Evolutionary conservation across 2,329 filamentous ascomycete genomes (phyloP), one percentile per base, ranked within the genome.

Genomic region (Ophiognomonia clavigignenti-juglandacearum): DNA sequence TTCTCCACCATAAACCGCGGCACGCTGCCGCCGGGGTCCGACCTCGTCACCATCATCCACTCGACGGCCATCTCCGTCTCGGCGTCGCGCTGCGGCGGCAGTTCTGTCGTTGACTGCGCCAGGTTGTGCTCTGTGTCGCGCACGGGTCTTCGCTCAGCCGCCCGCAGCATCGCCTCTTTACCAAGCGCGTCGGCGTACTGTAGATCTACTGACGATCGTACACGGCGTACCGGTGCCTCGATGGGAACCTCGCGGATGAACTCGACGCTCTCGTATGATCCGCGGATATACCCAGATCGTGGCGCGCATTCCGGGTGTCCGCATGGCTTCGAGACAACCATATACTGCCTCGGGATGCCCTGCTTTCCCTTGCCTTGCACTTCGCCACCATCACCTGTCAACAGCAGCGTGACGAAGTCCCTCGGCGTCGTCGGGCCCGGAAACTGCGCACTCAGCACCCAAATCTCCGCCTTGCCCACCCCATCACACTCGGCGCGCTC

Each of bases 11-110:
- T 83, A 67, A 93, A 95, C 13, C 87, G 78, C 1, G 90, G 90
- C 16, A 96, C 90, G 50, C 82, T 92, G 43, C 90, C 90, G 10
- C 90, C 90, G 3, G 90, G 89, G 57, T 96, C 89, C 62, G 86
- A 92, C 40, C 90, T 77, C 1, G 89, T 95, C 16, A 95, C 81
- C 90, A 96, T 96, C 51, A 93, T 78, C 90, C 90, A 96, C 64
- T 96, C 90, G 2, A 96, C 62, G 22, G 71, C 65, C 23, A 65
- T 70, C n/a, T 69, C 61, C 1, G 55, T 61, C 4, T 53, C 55
- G 1, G 48, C 52, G 23, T 37, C 6, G 45, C 52, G 36, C 39
- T n/a, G 31, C 10, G 40, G 24, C 10, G 47, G 44, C 24, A 50
- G 37, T n/a, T 46, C 48, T 11, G 46, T 35, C 13, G 49, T 18